Evolutionary conservation across 805 yeast genomes (phyloP), one percentile per base, ranked within the genome.

Genomic region (Pichia occidentalis): DNA sequence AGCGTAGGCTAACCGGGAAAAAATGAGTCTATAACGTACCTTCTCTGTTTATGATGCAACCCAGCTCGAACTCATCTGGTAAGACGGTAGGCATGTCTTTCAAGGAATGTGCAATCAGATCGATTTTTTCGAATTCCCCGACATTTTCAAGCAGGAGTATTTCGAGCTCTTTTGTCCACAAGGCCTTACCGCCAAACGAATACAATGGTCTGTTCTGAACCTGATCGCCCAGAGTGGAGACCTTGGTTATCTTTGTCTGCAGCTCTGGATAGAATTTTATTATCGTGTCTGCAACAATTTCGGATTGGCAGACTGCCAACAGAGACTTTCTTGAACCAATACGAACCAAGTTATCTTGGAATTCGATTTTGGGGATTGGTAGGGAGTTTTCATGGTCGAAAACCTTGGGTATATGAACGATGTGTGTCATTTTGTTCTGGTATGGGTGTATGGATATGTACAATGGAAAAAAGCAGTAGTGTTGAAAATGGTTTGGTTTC

Each of bases 151-250:
- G 64, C 36, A 88, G 63, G 34, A 87, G 64, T 18, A 78, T 79
- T 61, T 92, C 98, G 40, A 92, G 68, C 61, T 92, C 98, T 55
- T 85, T 84, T 3, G 98, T 92, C 98, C 98, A 92, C 18, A 92
- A 60, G 0, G 96, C 77, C 59, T 92, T 92, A 19, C 98, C 98
- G 29, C 97, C 97, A 62, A 92, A 92, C 4, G 95, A 75, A 60
- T 90, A 92, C 34, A 92, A 67, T 7, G 98, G 96, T 56, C 77
- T 80, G 54, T 71, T 73, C 55, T 78, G 92, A 22, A 83, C 80
- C 54, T 85, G 82, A 64, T 92, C 98, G 19, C 97, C 98, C 24
- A 92, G 67, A 1, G 98, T 90, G 37, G 80, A 72, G 26, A 85
- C 70, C 4, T 95, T 88, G 10, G 84, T 61, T 17, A 92, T 80